These are phyloP conservation scores for Russula sp. DNA, from an alignment of 768 basidiomycete species.

Conservation along the genomic window DNA sequence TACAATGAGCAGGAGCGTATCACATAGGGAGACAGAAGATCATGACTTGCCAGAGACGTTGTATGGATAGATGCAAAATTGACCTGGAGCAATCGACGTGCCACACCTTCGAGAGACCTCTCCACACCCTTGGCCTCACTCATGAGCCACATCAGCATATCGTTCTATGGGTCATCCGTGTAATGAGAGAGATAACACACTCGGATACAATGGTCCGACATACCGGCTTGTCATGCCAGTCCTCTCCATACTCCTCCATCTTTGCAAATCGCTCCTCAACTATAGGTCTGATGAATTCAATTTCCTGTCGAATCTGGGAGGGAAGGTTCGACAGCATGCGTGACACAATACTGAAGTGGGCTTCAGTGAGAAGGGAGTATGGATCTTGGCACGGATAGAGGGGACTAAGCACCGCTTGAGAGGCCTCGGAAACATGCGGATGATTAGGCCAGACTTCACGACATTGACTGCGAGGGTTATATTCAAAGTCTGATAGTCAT, in stretches of 20 bases:
- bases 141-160: constrained; percentile 45
- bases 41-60: constrained; percentile 35
- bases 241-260: constrained; percentile 1
- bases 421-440: constrained; percentile 44
- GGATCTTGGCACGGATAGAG: no score
- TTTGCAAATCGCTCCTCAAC: constrained; percentile 13
- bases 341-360: neutral
- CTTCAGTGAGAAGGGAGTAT: neutral
- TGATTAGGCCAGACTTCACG: constrained; percentile 34
- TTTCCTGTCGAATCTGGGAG: neutral
- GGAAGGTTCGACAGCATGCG: neutral
- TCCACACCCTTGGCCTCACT: constrained; percentile 36
- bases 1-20: neutral
- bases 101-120: constrained; percentile 35
- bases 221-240: constrained; percentile 8
- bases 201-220: neutral
- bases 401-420: constrained; percentile 42
- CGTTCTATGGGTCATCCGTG: constrained; percentile 33
- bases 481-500: constrained; percentile 38
- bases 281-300: constrained; percentile 3
- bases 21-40: no score
- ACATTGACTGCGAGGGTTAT: constrained; percentile 39
- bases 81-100: constrained; percentile 37
- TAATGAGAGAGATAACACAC: neutral
- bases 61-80: constrained; percentile 43